These are phyloP conservation scores for Orychophragmus violaceus DNA, from an alignment of 345 rosid species.

Conservation along the genomic window DNA sequence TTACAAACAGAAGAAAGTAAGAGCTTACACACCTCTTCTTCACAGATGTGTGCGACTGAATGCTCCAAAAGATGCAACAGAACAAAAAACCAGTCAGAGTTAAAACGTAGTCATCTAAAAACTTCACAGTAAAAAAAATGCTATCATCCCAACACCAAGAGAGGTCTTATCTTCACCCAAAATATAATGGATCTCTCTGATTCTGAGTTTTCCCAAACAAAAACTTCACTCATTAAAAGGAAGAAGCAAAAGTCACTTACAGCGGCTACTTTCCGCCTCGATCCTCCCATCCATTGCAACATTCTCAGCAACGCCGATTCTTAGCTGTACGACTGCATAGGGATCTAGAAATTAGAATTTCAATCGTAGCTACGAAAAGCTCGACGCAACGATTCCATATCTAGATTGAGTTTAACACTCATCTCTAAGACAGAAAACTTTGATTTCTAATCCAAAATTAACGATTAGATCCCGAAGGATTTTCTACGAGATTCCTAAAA, in stretches of 20 bases:
- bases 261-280: slow-evolving; percentile 69
- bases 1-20: not conserved
- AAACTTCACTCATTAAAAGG: not conserved
- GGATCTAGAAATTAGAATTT: not conserved
- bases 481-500: not conserved
- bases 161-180: not conserved
- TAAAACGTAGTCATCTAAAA: not conserved
- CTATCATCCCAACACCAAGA: not conserved
- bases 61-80: not conserved
- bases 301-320: slow-evolving; percentile 22
- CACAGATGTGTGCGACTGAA: slow-evolving; percentile 29
- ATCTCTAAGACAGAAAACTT: not conserved
- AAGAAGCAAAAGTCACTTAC: slow-evolving; percentile 35
- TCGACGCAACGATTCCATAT: slow-evolving; percentile 4
- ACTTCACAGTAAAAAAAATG: not conserved
- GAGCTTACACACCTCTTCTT: slow-evolving; percentile 25
- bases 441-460: not conserved
- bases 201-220: not conserved
- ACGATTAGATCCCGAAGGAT: not conserved
- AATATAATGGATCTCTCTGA: not conserved
- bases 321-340: not conserved
- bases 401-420: not conserved
- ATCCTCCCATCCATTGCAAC: slow-evolving; percentile 98
- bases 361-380: not conserved
- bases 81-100: slow-evolving; percentile 5